Base-by-base conservation (phyloP, 2,329 filamentous ascomycete species). In the Epichloe bromicola region DNA sequence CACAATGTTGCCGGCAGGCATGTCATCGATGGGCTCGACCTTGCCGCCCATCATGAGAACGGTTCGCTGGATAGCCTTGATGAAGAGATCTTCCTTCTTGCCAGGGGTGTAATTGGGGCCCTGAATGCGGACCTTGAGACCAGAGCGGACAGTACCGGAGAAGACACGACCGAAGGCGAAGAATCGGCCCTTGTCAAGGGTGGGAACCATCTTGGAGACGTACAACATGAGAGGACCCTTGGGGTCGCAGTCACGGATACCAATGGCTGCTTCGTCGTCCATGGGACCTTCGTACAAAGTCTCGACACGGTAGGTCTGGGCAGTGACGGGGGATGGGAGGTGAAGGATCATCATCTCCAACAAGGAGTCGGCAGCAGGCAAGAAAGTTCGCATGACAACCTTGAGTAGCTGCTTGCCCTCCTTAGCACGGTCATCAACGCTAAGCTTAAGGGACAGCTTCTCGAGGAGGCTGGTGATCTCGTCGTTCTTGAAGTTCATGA, bases 151-250 rank as follows among this genome's bases (percentile, higher is more conserved):
- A 70, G 90, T 97, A 86, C 93, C 93, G 64, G 93, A 79, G 82
- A 97, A 98, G 76, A 98, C 93, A 95, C 93, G 93, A 77, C 93
- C 93, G 78, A 98, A 98, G 72, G 93, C 93, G 79, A 96, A 98
- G 88, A 98, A 98, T 77, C 93, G 91, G 75, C 93, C 93, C 86
- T 96, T 97, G 70, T 98, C 93, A 65, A 89, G 94, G 63, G 93
- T 98, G 67, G 93, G 93, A 68, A 98, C 93, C 93, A 98, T 98
- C 88, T 98, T 98, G 74, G 93, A 98, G 73, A 98, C 90, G 86
- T 98, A 98, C 63, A 97, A 81, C 93, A 98, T 98, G 74, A 98
- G 93, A 66, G 91, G 88, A 72, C 82, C 93, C 80, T 95, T 95
- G 74, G 91, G 80, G 73, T 98, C 88, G 73, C 93, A 97, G 81